Conservation (phyloP, 164 flowering plant species). For the Chloranthus sessilifolius region DNA sequence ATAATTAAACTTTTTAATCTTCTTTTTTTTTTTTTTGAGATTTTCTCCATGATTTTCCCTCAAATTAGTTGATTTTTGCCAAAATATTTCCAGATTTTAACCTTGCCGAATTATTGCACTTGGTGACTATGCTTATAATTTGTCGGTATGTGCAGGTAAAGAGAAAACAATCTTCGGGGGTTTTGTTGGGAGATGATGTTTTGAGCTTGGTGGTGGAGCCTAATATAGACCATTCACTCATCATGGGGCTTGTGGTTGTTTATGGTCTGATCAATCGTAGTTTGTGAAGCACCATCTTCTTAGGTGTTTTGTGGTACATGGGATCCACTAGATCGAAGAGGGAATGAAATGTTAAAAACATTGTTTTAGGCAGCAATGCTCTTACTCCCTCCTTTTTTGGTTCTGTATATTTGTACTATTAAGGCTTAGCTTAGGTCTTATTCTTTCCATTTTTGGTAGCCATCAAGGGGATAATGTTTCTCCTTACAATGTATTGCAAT, state of each 20-base stretch:
- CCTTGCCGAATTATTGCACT: neutral
- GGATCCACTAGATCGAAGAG: too few species aligned
- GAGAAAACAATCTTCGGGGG: constrained; percentile 44
- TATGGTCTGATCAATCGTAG: constrained; percentile 9
- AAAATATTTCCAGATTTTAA: neutral
- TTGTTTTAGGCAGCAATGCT: too few species aligned
- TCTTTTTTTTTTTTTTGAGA: too few species aligned
- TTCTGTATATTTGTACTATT: too few species aligned
- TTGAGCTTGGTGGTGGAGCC: constrained; percentile 47
- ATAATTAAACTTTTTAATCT: too few species aligned
- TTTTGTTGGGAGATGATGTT: constrained; percentile 57
- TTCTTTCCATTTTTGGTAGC: too few species aligned
- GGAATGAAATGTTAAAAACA: too few species aligned
- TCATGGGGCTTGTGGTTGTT: constrained; percentile 15
- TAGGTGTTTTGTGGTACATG: too few species aligned
- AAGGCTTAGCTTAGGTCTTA: too few species aligned
- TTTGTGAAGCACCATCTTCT: constrained; percentile 8
- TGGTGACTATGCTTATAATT: neutral
- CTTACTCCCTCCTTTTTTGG: too few species aligned
- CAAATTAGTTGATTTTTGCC: neutral
- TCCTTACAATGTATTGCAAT: too few species aligned
- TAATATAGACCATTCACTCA: constrained; percentile 29
- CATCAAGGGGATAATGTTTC: too few species aligned
- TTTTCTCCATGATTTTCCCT: neutral
- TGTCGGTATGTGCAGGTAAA: constrained; percentile 27